A percentile compares a stretch with the other conserved stretches of the same genome.
Conservation (phyloP, 495 filamentous ascomycete genomes). For the Penicilliopsis zonata region DNA sequence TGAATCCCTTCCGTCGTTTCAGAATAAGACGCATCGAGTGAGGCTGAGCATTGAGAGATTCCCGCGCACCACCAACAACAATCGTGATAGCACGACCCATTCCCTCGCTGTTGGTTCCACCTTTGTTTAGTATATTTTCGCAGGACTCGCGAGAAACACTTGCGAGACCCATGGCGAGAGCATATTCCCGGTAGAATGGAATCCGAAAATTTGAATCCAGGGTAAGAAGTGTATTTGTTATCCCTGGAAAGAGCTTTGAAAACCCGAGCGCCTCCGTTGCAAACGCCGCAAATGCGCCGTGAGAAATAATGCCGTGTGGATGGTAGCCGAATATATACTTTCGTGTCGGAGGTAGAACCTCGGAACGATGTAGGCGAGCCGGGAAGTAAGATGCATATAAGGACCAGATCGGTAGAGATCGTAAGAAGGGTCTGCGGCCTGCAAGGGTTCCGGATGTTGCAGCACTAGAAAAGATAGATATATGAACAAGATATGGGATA, state of each 20-base stretch:
- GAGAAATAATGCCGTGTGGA: constrained; percentile 92
- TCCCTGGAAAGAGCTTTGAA: constrained; percentile 82
- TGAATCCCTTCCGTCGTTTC: constrained; percentile 75
- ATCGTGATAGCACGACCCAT: constrained; percentile 96
- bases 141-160: constrained; percentile 87
- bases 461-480: constrained; percentile 64
- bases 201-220: constrained; percentile 88
- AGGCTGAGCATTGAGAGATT: constrained; percentile 80
- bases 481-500: constrained; percentile 79
- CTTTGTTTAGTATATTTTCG: constrained; percentile 68
- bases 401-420: constrained; percentile 69
- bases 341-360: constrained; percentile 58
- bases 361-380: constrained; percentile 71
- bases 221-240: constrained; percentile 83
- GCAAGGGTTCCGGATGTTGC: constrained; percentile 60
- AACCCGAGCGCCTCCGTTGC: constrained; percentile 87
- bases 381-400: constrained; percentile 92
- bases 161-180: constrained; percentile 71
- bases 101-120: constrained; percentile 68
- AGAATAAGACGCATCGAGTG: constrained; percentile 62
- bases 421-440: constrained; percentile 59
- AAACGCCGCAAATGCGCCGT: constrained; percentile 89
- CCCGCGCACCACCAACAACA: constrained; percentile 83
- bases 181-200: constrained; percentile 88
- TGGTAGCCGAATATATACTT: constrained; percentile 99